Base-by-base conservation (phyloP, 1,284 basidiomycete species). In the Xerocomus minutiporus region DNA sequence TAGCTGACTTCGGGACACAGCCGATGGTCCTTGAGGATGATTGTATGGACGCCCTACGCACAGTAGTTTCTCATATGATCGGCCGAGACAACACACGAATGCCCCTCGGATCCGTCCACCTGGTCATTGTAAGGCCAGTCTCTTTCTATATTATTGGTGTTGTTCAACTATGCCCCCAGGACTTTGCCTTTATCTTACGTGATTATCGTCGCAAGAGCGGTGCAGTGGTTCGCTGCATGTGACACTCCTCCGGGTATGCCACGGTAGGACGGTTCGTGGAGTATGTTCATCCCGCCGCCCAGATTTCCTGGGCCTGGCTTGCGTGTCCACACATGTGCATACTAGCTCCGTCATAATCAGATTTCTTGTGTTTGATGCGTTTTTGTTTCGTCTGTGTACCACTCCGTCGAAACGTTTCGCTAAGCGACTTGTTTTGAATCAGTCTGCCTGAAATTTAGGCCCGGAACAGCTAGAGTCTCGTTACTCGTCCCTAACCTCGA, bases 161-260 rank as follows among this genome's bases (percentile, higher is more conserved):
- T 48, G 42, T 8, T 42, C 57, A 38, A 64, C 43, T 32, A 38
- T n/a, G 31, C 46, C 20, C 48, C 35, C 15, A 65, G 62, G 61
- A 65, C 48, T 61, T 62, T 40, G 62, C 61, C 29, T 38, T 62
- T 29, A 50, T 57, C 17, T 17, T 63, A 32, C 60, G 58, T 31
- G 46, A 47, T 34, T 53, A 32, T 46, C 46, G 53, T 41, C 55
- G 50, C 31, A 46, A 43, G 51, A 32, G 44, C 8, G 13, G 17
- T 17, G n/a, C 6, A 11, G 43, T 4, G 20, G 44, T 35, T 29
- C 35, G 29, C 45, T 36, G 28, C 36, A 35, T 34, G 40, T 36
- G 20, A 11, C 11, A 39, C 40, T 38, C 49, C 17, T 20, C 29
- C 26, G 28, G 43, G 4, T 20, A 29, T n/a, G 42, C 35, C 17